Evolutionary conservation across 305 asterid genomes (phyloP), one percentile per base, ranked within the genome.

Genomic region (Striga hermonthica): DNA sequence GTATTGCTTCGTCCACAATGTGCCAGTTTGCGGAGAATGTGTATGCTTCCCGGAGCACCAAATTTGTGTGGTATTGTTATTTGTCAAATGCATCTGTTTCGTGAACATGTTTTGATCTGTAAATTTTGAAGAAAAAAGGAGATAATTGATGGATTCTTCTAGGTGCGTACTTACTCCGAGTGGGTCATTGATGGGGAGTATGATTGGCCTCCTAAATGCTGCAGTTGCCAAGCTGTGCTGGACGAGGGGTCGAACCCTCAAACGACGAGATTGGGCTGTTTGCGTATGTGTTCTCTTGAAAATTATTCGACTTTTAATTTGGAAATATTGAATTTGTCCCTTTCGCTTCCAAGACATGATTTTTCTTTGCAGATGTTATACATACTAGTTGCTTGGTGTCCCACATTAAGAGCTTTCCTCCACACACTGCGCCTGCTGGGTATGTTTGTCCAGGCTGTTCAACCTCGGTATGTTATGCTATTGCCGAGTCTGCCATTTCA

Each of bases 131-230:
- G 16, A 52, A 49, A 50, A 50, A 52, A 52, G 7, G 60, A 53
- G 9, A 45, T 50, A 14, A 56, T 1, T 44, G 34, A 15, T 64
- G 58, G 34, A 13, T 7, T 40, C 31, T 0, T 47, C 62, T 76
- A 92, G 98, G 85, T 90, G 22, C 91, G 90, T 10, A 75, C 97
- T 3, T 92, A 90, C 74, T 89, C 98, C 3, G 96, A 92, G 75
- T 92, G 98, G 98, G 98, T 92, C 72, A 90, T 92, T 66, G 97
- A 89, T 75, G 98, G 89, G 52, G 98, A 87, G 72, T 89, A 87
- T 81, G 97, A 87, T 49, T 92, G 98, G 98, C 98, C 98, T 74
- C 88, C 95, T 60, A 87, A 84, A 64, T 92, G 98, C 80, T 87
- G 97, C 78, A 71, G 65, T 58, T 92, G 98, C 75, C 85, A 86